Percentiles rank a stretch among this genome's conserved stretches.
phyloP scores from a whole-genome alignment of 192 early-diverging fungal genomes.

The Coemansia sp. region DNA sequence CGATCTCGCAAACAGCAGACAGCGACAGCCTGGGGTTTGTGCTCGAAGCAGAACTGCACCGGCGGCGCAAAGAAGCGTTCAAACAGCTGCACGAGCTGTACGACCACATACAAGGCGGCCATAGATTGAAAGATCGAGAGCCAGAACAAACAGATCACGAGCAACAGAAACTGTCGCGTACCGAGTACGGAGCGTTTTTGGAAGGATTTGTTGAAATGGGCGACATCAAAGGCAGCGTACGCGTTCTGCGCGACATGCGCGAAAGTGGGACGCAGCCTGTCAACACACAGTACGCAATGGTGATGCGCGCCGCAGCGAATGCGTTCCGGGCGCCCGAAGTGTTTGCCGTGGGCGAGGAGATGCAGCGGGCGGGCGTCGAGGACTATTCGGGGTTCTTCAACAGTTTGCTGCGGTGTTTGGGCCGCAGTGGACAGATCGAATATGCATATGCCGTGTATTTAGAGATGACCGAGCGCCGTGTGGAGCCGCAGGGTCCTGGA shows the following conservation, averaged over 20 bases:
- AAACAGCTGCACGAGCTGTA: conserved; percentile 18
- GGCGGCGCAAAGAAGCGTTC: background rate
- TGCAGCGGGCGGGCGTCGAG: conserved; percentile 23
- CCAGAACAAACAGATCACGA: background rate
- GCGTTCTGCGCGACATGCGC: conserved; percentile 38
- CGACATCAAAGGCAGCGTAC: conserved; percentile 7
- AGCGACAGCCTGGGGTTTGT: conserved; percentile 4
- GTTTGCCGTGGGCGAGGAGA: conserved; percentile 27
- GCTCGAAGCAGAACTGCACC: background rate
- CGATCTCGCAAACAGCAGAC: conserved; percentile 14
- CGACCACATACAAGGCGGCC: background rate
- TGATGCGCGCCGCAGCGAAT: conserved; percentile 13
- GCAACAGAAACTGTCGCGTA: background rate
- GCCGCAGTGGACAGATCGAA: conserved; percentile 15
- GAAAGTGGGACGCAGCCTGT: background rate
- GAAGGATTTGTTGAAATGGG: conserved; percentile 25
- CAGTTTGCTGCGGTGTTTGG: conserved; percentile 19
- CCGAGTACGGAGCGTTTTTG: conserved; percentile 28
- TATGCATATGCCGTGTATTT: conserved; percentile 25
- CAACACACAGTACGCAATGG: conserved; percentile 28
- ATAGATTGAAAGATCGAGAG: background rate
- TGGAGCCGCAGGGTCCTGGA: background rate
- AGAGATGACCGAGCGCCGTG: conserved; percentile 18
- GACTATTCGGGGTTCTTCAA: conserved; percentile 22
- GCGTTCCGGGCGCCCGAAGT: background rate